Percentiles rank a stretch among this genome's conserved stretches.
Conservation (phyloP, 805 yeast species). For the Candida namnaoensis region DNA sequence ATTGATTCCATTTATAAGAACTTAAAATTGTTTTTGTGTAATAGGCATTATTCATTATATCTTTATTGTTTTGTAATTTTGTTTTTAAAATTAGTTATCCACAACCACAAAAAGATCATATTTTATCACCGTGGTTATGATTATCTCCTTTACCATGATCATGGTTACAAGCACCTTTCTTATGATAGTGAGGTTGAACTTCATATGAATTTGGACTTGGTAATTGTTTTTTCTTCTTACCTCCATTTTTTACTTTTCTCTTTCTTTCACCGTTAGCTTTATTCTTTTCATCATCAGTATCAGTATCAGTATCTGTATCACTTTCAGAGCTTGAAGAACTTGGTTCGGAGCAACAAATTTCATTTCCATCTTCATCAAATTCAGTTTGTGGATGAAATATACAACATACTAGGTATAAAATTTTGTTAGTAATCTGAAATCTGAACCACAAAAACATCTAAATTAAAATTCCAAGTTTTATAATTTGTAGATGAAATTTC, state of each 20-base stretch:
- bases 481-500: no score
- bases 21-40: no score
- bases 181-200: slow-evolving; percentile 60
- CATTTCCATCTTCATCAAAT: slow-evolving; percentile 39
- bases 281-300: neutral
- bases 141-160: neutral
- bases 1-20: no score
- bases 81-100: no score
- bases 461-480: no score
- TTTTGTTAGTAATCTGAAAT: neutral
- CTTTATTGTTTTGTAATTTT: no score
- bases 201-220: slow-evolving; percentile 81
- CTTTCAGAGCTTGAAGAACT: slow-evolving; percentile 25
- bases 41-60: no score
- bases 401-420: slow-evolving; percentile 49
- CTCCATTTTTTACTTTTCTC: slow-evolving; percentile 23
- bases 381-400: slow-evolving; percentile 72
- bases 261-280: slow-evolving; percentile 12
- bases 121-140: slow-evolving; percentile 1
- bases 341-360: slow-evolving; percentile 21
- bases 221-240: slow-evolving; percentile 19
- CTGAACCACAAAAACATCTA: neutral
- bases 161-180: slow-evolving; percentile 10
- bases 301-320: slow-evolving; percentile 19
- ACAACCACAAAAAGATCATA: no score